Evolutionary conservation across 1,284 basidiomycete species (phyloP).

Genomic region (Rhodofomes roseus): DNA sequence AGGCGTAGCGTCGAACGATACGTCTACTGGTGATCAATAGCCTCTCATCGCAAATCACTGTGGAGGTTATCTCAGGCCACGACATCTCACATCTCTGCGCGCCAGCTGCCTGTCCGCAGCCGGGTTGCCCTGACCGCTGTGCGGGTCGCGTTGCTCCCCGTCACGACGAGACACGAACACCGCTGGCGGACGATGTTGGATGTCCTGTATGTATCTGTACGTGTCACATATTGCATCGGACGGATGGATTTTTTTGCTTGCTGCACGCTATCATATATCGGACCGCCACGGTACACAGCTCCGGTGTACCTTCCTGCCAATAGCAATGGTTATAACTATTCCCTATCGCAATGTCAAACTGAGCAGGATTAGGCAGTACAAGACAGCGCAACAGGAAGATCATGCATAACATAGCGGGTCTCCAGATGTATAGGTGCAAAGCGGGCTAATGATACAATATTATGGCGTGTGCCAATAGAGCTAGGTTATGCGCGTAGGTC

Average conservation of each 20-base stretch:
- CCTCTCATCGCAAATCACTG: background rate
- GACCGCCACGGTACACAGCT: background rate
- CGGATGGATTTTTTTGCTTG: background rate
- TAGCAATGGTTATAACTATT: background rate
- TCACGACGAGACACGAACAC: background rate
- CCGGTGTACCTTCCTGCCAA: background rate
- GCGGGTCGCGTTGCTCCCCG: background rate
- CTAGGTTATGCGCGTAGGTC: slow-evolving; percentile 15
- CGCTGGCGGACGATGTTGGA: background rate
- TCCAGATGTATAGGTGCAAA: background rate
- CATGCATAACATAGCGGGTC: background rate
- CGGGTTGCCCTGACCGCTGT: background rate
- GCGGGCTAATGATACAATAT: slow-evolving; percentile 5
- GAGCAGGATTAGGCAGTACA: background rate
- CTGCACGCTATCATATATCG: background rate
- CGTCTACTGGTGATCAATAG: slow-evolving; percentile 57
- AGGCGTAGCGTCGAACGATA: slow-evolving; percentile 59
- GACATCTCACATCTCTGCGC: background rate
- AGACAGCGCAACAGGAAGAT: background rate
- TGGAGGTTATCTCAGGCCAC: background rate
- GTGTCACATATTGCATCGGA: background rate
- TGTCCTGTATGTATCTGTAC: slow-evolving; percentile 1
- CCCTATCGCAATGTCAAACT: background rate
- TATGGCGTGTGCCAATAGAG: background rate
- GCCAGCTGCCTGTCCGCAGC: background rate